Conservation (phyloP, 495 filamentous ascomycete species). For the Aspergillus sclerotiicarbonarius region DNA sequence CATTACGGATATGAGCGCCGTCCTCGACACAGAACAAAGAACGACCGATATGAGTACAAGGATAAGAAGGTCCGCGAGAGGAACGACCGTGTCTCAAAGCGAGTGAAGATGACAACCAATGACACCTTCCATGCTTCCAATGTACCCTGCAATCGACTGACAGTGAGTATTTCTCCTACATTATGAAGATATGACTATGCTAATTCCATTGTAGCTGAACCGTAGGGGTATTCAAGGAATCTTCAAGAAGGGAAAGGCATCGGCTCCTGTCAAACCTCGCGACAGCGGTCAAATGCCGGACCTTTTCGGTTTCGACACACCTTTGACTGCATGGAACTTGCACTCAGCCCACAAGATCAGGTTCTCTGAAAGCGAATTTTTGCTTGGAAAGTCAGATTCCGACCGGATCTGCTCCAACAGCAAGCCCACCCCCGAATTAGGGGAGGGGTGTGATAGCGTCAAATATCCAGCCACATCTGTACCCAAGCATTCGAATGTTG, state of each 20-base stretch:
- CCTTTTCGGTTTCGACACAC: background rate
- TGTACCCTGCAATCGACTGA: constrained; percentile 60
- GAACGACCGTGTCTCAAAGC: constrained; percentile 23
- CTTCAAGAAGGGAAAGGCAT: constrained; percentile 69
- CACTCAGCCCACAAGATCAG: constrained; percentile 46
- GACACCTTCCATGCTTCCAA: constrained; percentile 63
- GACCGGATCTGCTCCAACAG: background rate
- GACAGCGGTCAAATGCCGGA: constrained; percentile 33
- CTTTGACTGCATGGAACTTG: constrained; percentile 4
- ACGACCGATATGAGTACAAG: constrained; percentile 53
- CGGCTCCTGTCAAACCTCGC: constrained; percentile 51
- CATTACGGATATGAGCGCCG: constrained; percentile 51
- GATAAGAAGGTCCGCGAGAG: constrained; percentile 12
- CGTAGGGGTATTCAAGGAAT: constrained; percentile 52
- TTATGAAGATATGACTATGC: constrained; percentile 17
- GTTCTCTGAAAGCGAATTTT: constrained; percentile 68
- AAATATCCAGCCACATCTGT: background rate
- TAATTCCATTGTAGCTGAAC: constrained; percentile 46
- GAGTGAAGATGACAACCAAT: constrained; percentile 50
- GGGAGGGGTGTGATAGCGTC: constrained; percentile 22
- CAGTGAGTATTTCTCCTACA: constrained; percentile 43
- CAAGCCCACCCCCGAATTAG: background rate
- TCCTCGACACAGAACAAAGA: constrained; percentile 59
- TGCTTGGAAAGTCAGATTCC: constrained; percentile 20
- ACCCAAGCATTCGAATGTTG: background rate